Conservation (phyloP, 441 rosid genomes). For the Aleurites moluccanus region DNA sequence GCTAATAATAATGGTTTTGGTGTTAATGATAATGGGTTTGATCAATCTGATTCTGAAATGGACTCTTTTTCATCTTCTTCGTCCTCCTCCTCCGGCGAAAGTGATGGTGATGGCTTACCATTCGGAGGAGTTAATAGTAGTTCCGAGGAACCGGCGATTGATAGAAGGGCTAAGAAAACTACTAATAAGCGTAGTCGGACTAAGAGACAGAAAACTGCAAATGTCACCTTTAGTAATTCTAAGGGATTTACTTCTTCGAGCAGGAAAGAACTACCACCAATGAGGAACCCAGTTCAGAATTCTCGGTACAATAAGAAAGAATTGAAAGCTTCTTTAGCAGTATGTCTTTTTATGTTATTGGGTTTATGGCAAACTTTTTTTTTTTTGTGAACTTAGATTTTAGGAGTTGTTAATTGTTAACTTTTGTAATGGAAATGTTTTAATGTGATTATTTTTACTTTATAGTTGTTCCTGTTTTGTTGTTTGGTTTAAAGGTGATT, state of each 20-base stretch:
- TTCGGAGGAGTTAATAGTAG: conserved; percentile 22
- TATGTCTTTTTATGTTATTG: conserved; percentile 22
- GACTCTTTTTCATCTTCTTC: conserved; percentile 9
- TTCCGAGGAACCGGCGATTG: conserved; percentile 29
- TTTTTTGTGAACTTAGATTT: not conserved
- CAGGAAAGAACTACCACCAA: conserved; percentile 24
- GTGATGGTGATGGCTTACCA: conserved; percentile 23
- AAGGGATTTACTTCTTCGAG: conserved; percentile 32
- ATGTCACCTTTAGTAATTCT: conserved; percentile 29
- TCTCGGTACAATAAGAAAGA: conserved; percentile 38
- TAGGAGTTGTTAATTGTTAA: not conserved
- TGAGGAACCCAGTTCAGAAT: conserved; percentile 21
- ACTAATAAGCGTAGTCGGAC: conserved; percentile 26
- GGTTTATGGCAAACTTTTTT: conserved; percentile 1
- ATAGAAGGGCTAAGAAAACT: conserved; percentile 24
- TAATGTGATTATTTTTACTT: not conserved
- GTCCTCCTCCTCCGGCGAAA: conserved; percentile 21
- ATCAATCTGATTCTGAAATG: conserved; percentile 1
- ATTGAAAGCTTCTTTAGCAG: conserved; percentile 45
- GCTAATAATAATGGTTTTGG: not conserved
- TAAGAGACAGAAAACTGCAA: conserved; percentile 30
- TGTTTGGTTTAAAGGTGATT: conserved; percentile 37
- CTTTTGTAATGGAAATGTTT: not conserved
- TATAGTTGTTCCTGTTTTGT: not conserved
- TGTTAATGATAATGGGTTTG: conserved; percentile 4